These are phyloP conservation scores for Globisporangium okanoganense DNA, from an alignment of 352 stramenopile genomes.

Conservation along the genomic window DNA sequence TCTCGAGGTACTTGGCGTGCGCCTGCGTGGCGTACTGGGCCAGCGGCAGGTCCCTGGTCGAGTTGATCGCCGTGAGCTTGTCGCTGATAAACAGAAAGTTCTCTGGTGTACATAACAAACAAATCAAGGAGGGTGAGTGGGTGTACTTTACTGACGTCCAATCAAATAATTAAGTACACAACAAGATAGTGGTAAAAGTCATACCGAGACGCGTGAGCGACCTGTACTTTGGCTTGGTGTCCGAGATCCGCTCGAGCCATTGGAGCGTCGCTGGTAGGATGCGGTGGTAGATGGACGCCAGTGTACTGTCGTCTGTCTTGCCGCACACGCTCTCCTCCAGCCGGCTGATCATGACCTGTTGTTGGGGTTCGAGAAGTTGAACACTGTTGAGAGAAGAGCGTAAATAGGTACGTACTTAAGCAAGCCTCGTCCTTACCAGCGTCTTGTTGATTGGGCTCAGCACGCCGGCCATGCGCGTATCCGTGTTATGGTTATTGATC, in stretches of 20 bases:
- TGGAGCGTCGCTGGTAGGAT: slow-evolving; percentile 56
- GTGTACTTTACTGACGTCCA: background rate
- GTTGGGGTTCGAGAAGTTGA: background rate
- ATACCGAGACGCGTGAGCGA: slow-evolving; percentile 53
- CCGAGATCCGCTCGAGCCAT: slow-evolving; percentile 68
- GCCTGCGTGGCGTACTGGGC: slow-evolving; percentile 47
- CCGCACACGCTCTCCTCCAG: slow-evolving; percentile 61
- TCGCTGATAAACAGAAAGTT: slow-evolving; percentile 71
- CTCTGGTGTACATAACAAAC: slow-evolving; percentile 23
- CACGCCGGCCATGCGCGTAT: slow-evolving; percentile 71
- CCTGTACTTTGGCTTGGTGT: slow-evolving; percentile 65
- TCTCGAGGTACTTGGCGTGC: slow-evolving; percentile 36
- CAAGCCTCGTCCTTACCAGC: slow-evolving; percentile 24
- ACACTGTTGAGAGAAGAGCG: background rate
- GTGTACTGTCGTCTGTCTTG: slow-evolving; percentile 50
- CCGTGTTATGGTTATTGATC: slow-evolving; percentile 59
- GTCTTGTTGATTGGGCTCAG: slow-evolving; percentile 64
- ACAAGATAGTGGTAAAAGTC: background rate
- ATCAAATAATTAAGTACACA: background rate
- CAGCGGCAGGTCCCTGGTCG: slow-evolving; percentile 38
- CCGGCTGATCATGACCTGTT: slow-evolving; percentile 47
- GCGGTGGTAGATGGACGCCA: slow-evolving; percentile 63
- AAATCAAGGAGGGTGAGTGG: background rate
- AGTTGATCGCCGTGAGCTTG: slow-evolving; percentile 42
- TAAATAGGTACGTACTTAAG: background rate